These are phyloP conservation scores for Penicillium soppii DNA, from an alignment of 495 filamentous ascomycete species.

Conservation along the genomic window DNA sequence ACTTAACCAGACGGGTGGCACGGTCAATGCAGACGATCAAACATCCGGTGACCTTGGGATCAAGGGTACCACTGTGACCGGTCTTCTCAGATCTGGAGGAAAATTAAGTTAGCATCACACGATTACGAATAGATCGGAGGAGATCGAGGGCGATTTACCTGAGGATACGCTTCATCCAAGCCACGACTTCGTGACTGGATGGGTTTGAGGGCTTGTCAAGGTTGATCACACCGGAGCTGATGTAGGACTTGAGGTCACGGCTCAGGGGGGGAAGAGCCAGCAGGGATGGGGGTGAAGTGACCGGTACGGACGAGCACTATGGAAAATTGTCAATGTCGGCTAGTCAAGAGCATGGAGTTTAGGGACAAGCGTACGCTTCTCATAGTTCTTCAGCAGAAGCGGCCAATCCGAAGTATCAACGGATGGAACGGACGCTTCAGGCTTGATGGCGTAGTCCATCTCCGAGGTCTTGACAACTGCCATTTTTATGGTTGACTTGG, in stretches of 20 bases:
- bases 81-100: constrained; percentile 82
- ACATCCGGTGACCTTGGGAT: constrained; percentile 92
- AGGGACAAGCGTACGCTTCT: constrained; percentile 58
- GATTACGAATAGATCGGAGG: background rate
- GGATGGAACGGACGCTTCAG: constrained; percentile 66
- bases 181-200: constrained; percentile 96
- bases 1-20: constrained; percentile 95
- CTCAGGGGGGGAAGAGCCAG: constrained; percentile 81
- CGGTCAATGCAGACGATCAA: constrained; percentile 95
- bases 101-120: constrained; percentile 24
- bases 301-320: constrained; percentile 82
- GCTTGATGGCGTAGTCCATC: constrained; percentile 83
- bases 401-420: constrained; percentile 83
- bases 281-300: constrained; percentile 92
- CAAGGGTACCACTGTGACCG: constrained; percentile 94
- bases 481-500: constrained; percentile 39
- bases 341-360: constrained; percentile 14
- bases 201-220: constrained; percentile 98
- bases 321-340: constrained; percentile 19
- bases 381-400: constrained; percentile 88
- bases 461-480: constrained; percentile 61
- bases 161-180: constrained; percentile 96
- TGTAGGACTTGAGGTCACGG: constrained; percentile 92
- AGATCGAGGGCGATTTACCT: constrained; percentile 53
- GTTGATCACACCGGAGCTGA: constrained; percentile 96